Evolutionary conservation across 2,329 filamentous ascomycete genomes (phyloP), one percentile per base, ranked within the genome.

Genomic region (Coleophoma eucalyptorum): DNA sequence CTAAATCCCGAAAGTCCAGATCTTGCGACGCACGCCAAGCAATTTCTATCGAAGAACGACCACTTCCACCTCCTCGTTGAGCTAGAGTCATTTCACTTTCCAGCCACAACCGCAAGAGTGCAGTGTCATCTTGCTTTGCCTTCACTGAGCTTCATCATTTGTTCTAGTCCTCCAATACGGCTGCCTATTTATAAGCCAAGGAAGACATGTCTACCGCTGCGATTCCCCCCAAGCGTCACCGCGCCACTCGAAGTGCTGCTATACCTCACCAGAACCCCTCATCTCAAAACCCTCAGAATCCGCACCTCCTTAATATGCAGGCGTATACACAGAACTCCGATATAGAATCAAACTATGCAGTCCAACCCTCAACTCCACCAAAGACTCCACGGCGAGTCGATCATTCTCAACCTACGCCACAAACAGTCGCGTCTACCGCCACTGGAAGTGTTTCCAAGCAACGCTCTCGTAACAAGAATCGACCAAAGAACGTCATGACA

Each of bases 181-280:
- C 60, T 58, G 55, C 67, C 64, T 75, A 76, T 76, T 74, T 75
- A 70, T 73, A 70, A 73, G 75, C 56, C 60, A 55, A 56, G 69
- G 69, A 69, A 60, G 65, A 65, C 49, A 78, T 78, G 75, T 73
- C 74, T 62, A 65, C 21, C 4, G 42, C 71, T 44, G 68, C 68
- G 62, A 61, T 65, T 50, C 67, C 69, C 59, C 66, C 70, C 51
- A 71, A 58, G 52, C 57, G 62, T 46, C 60, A 65, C 49, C 61
- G 65, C 32, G 64, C 64, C 55, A 61, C 58, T 49, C 63, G 57
- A 58, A 65, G 55, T 47, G 54, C 56, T 21, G 52, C 54, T 15
- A 56, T 55, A 16, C 50, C 58, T 35, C 48, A 56, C 33, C 43
- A 51, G 15, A 53, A 54, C 53, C 53, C 60, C 49, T 59, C 62